Conservation (phyloP, 257 asterid species). For the Gentiana dahurica region DNA sequence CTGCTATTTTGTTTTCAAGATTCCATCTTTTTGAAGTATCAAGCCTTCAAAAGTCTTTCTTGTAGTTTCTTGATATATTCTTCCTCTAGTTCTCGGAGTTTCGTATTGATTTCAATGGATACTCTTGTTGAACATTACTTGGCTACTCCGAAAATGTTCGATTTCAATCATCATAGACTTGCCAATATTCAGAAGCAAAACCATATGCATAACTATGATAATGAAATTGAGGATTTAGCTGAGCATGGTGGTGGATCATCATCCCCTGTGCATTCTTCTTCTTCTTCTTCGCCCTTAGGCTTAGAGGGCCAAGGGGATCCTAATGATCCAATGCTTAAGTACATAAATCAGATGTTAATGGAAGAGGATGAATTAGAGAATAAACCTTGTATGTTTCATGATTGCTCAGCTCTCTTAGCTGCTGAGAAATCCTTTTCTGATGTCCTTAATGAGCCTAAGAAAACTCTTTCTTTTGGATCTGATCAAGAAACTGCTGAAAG, state of each 20-base stretch:
- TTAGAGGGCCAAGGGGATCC: slow-evolving; percentile 17
- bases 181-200: neutral
- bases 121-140: slow-evolving; percentile 5
- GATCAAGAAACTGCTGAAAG: slow-evolving; percentile 2
- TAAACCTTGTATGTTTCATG: slow-evolving; percentile 26
- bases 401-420: slow-evolving; percentile 25
- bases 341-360: slow-evolving; percentile 26
- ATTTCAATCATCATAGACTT: slow-evolving; percentile 1
- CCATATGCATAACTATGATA: slow-evolving; percentile 1
- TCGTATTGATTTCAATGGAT: slow-evolving; percentile 3
- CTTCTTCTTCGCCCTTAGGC: slow-evolving; percentile 9
- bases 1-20: neutral
- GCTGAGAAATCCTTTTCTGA: slow-evolving; percentile 15
- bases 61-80: neutral
- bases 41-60: neutral
- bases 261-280: slow-evolving; percentile 1
- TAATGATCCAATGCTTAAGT: slow-evolving; percentile 21
- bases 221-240: slow-evolving; percentile 6
- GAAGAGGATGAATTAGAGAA: slow-evolving; percentile 27
- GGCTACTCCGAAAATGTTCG: neutral
- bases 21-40: neutral
- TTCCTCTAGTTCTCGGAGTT: neutral
- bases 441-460: neutral
- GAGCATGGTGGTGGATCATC: slow-evolving; percentile 5
- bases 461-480: neutral